Evolutionary conservation across 163 green algal species (phyloP).

Genomic region (Scenedesmus sp.): DNA sequence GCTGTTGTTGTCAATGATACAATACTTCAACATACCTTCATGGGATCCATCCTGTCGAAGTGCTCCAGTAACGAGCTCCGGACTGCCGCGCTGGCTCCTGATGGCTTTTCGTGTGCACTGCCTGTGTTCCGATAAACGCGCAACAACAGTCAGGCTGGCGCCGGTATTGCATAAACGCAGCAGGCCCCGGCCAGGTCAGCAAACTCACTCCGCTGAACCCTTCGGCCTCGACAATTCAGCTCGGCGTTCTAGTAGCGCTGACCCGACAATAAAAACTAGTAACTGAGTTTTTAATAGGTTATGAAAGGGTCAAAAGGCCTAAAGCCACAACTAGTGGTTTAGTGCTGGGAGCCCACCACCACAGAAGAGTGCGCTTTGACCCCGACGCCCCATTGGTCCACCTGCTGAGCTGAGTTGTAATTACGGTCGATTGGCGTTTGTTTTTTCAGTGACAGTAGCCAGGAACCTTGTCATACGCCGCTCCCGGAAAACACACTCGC

Average conservation of each 20-base stretch:
- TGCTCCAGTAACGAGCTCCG: neutral
- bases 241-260: neutral
- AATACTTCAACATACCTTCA: constrained; percentile 9
- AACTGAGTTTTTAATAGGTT: neutral
- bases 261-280: neutral
- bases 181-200: neutral
- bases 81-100: neutral
- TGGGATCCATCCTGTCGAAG: constrained; percentile 12
- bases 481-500: constrained; percentile 24
- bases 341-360: neutral
- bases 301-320: neutral
- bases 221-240: neutral
- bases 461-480: neutral
- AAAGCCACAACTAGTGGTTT: neutral
- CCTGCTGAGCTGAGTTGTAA: neutral
- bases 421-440: neutral
- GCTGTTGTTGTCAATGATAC: neutral
- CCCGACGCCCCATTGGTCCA: neutral
- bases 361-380: neutral
- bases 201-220: neutral
- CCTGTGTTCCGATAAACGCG: neutral
- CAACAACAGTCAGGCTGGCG: neutral
- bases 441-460: neutral
- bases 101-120: neutral
- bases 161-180: neutral